phyloP scores from a whole-genome alignment of 306 rosid species.

The Fragaria ananassa region DNA sequence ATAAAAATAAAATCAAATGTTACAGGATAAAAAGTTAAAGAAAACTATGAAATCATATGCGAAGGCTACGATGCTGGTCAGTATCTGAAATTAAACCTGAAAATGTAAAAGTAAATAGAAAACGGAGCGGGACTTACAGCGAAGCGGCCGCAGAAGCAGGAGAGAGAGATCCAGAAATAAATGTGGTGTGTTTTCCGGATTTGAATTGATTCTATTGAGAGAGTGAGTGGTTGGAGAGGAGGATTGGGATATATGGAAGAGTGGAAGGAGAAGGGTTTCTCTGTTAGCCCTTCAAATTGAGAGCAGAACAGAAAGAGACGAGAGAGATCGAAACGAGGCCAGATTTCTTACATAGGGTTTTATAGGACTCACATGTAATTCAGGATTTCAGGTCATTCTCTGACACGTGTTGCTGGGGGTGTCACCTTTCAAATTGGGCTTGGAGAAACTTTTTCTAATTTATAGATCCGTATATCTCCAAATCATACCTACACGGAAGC shows the following conservation, averaged over 20 bases:
- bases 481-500: no score
- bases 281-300: not conserved
- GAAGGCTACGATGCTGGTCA: not conserved
- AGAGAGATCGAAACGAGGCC: not conserved
- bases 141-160: not conserved
- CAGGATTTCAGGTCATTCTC: no score
- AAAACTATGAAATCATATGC: not conserved
- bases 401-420: constrained; percentile 20
- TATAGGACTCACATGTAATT: not conserved
- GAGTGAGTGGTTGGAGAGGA: not conserved
- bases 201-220: not conserved
- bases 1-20: not conserved
- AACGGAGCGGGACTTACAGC: constrained; percentile 18
- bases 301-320: not conserved
- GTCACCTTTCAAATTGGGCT: no score
- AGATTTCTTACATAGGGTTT: not conserved
- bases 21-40: not conserved
- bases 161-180: not conserved
- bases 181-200: not conserved
- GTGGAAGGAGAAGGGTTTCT: constrained; percentile 17
- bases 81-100: not conserved
- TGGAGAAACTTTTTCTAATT: no score
- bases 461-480: no score
- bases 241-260: not conserved
- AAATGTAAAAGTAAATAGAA: not conserved